Conservation (phyloP, 2,329 filamentous ascomycete genomes). For the Aureobasidium sp. region DNA sequence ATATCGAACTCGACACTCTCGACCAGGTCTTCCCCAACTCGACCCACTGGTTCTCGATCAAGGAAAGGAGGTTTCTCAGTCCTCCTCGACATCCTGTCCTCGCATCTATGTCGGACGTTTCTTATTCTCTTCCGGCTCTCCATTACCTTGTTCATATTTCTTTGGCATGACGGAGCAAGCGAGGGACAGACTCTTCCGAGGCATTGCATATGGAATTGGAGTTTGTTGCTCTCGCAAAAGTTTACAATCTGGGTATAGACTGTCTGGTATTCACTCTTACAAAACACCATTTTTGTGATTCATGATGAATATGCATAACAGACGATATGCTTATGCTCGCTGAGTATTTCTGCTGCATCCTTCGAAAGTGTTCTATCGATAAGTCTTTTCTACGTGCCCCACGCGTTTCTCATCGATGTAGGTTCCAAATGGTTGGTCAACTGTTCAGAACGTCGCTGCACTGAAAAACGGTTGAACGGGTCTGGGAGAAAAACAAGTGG, state of each 20-base stretch:
- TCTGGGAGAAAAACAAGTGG: not conserved
- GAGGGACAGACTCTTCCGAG: not conserved
- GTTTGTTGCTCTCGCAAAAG: not conserved
- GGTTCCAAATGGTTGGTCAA: not conserved
- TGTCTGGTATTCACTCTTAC: not conserved
- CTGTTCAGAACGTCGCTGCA: not conserved
- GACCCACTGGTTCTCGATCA: not conserved
- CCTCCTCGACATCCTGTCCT: not conserved
- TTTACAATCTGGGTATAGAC: not conserved
- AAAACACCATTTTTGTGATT: not conserved
- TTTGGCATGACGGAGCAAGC: slow-evolving; percentile 2
- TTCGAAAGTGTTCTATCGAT: not conserved
- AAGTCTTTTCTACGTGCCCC: not conserved
- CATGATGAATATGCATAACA: no score
- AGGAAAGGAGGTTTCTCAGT: not conserved
- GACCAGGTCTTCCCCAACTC: not conserved
- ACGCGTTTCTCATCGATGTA: not conserved
- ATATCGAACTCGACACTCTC: not conserved
- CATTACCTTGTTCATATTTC: not conserved
- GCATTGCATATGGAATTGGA: not conserved
- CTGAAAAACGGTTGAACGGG: not conserved
- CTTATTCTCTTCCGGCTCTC: not conserved
- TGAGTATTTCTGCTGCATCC: not conserved
- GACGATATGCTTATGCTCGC: no score
- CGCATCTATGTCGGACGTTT: not conserved